Evolutionary conservation across 2,329 filamentous ascomycete genomes (phyloP).

Genomic region (Tothia fuscella): DNA sequence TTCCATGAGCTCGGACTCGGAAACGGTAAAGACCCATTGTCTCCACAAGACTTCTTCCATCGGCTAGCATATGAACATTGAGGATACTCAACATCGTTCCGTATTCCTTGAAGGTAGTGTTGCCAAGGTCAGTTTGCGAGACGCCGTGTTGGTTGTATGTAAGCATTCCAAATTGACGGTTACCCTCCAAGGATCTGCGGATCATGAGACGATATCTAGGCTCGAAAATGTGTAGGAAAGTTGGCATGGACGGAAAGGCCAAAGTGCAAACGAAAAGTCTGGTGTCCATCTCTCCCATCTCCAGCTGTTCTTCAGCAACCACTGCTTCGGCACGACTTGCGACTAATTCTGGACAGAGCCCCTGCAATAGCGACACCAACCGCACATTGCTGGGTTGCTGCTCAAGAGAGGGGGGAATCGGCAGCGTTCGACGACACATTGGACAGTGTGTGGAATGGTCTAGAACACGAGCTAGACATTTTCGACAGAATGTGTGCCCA

Average conservation of each 20-base stretch:
- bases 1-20: constrained; percentile 50
- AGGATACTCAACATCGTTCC: constrained; percentile 70
- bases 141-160: constrained; percentile 43
- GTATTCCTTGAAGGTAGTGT: constrained; percentile 53
- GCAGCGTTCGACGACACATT: constrained; percentile 58
- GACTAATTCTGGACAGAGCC: constrained; percentile 58
- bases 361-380: constrained; percentile 50
- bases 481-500: constrained; percentile 80
- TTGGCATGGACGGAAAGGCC: constrained; percentile 68
- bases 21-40: constrained; percentile 68
- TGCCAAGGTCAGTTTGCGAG: constrained; percentile 41
- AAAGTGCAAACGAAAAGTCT: constrained; percentile 74
- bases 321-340: constrained; percentile 44
- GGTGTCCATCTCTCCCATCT: constrained; percentile 45
- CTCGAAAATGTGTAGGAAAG: constrained; percentile 84
- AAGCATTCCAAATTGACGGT: constrained; percentile 76
- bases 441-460: constrained; percentile 61
- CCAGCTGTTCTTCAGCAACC: constrained; percentile 44
- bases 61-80: constrained; percentile 59
- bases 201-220: constrained; percentile 89
- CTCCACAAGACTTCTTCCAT: constrained; percentile 73
- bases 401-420: constrained; percentile 37
- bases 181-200: constrained; percentile 59
- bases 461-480: constrained; percentile 63
- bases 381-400: constrained; percentile 48